A percentile compares a stretch with the other conserved stretches of the same genome.
Evolutionary conservation across 345 rosid genomes (phyloP).

Genomic region (Eucalyptus victrix): DNA sequence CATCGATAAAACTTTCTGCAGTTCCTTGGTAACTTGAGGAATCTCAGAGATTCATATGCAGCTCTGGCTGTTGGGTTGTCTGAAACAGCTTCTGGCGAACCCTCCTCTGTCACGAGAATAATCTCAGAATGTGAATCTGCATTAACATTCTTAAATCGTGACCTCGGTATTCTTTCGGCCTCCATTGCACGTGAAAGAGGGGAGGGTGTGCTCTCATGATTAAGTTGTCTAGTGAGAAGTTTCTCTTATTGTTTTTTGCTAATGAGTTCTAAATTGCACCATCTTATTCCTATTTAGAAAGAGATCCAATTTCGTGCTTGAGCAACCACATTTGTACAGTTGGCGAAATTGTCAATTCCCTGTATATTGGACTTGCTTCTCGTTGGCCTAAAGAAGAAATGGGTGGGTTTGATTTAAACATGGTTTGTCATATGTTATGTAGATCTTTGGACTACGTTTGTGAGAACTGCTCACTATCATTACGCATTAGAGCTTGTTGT

Average conservation of each 20-base stretch:
- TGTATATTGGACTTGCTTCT: background rate
- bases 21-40: constrained; percentile 94
- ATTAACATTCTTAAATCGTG: constrained; percentile 73
- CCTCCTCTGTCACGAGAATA: constrained; percentile 78
- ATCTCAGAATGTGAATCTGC: constrained; percentile 89
- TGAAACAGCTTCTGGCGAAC: constrained; percentile 77
- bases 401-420: background rate
- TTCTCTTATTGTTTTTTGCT: background rate
- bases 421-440: background rate
- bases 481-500: background rate
- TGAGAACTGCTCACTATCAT: background rate
- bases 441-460: background rate
- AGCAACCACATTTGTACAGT: background rate
- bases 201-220: constrained; percentile 14
- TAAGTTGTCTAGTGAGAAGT: background rate
- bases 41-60: constrained; percentile 87
- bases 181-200: constrained; percentile 77
- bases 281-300: background rate
- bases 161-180: constrained; percentile 80
- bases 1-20: constrained; percentile 13
- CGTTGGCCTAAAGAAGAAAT: background rate
- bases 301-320: background rate
- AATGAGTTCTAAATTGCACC: background rate
- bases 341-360: background rate
- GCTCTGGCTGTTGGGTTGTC: constrained; percentile 86